phyloP scores from a whole-genome alignment of 1,284 basidiomycete species.

The Ceratobasidium papillatum region DNA sequence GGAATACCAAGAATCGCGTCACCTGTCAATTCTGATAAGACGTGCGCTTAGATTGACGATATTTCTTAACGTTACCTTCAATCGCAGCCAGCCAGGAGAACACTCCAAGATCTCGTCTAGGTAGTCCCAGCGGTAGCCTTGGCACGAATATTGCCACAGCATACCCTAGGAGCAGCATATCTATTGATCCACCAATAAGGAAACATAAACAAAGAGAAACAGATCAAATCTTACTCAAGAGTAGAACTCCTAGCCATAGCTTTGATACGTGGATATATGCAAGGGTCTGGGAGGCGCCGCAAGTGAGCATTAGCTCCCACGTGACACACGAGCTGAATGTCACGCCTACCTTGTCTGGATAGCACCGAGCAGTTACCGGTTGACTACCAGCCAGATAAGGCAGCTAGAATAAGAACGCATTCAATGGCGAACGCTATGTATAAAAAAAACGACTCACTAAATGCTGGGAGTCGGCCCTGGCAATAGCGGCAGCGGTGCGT shows the following conservation, averaged over 20 bases:
- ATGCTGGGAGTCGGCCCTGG: slow-evolving; percentile 24
- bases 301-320: not conserved
- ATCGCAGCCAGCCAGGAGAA: slow-evolving; percentile 39
- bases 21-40: not conserved
- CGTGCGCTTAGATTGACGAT: not conserved
- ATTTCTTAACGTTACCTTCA: not conserved
- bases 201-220: no score
- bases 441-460: not conserved
- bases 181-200: not conserved
- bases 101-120: slow-evolving; percentile 35
- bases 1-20: slow-evolving; percentile 31
- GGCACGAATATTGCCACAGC: slow-evolving; percentile 29
- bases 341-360: slow-evolving; percentile 12
- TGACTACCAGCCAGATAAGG: slow-evolving; percentile 29
- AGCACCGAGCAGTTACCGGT: slow-evolving; percentile 13
- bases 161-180: slow-evolving; percentile 32
- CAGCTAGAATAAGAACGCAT: not conserved
- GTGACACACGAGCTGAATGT: not conserved
- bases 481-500: slow-evolving; percentile 14
- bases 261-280: slow-evolving; percentile 26
- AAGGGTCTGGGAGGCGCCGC: not conserved
- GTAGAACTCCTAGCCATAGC: slow-evolving; percentile 9
- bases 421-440: not conserved
- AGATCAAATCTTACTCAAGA: slow-evolving; percentile 18
- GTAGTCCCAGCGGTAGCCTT: slow-evolving; percentile 32